A percentile compares a stretch with the other conserved stretches of the same genome.
Evolutionary conservation across 2,329 filamentous ascomycete species (phyloP).

Genomic region (Aspergillus eucalypticola): DNA sequence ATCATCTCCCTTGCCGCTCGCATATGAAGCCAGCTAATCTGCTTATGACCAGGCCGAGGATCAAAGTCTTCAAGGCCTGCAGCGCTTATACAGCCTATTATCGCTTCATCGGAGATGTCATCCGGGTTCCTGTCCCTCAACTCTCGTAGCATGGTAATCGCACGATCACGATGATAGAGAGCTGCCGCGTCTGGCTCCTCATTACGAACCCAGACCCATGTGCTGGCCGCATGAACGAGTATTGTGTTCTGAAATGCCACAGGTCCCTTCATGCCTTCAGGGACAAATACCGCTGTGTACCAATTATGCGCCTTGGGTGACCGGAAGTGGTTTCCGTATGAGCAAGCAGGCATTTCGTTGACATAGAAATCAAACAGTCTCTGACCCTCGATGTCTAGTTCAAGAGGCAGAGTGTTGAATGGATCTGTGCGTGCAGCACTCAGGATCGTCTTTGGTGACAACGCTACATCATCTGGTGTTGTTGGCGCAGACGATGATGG

Average conservation of each 20-base stretch:
- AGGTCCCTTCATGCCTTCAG: slow-evolving; percentile 43
- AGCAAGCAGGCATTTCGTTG: slow-evolving; percentile 43
- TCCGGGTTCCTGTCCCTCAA: slow-evolving; percentile 33
- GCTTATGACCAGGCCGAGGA: slow-evolving; percentile 38
- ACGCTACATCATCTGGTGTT: slow-evolving; percentile 19
- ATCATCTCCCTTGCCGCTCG: slow-evolving; percentile 42
- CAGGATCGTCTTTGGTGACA: slow-evolving; percentile 34
- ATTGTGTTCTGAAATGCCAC: slow-evolving; percentile 43
- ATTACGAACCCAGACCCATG: slow-evolving; percentile 40
- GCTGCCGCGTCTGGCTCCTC: slow-evolving; percentile 32
- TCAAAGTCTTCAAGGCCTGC: slow-evolving; percentile 45
- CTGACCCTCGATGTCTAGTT: slow-evolving; percentile 33
- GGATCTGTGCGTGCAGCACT: slow-evolving; percentile 42
- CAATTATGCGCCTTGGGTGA: slow-evolving; percentile 40
- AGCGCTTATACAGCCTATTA: slow-evolving; percentile 42
- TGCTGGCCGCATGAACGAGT: slow-evolving; percentile 42
- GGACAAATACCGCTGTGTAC: slow-evolving; percentile 42
- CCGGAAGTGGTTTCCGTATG: slow-evolving; percentile 39
- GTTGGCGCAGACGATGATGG: slow-evolving; percentile 19
- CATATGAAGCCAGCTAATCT: slow-evolving; percentile 44
- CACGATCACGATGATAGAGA: slow-evolving; percentile 35
- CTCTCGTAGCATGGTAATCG: slow-evolving; percentile 36
- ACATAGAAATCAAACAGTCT: slow-evolving; percentile 43
- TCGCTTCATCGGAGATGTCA: slow-evolving; percentile 41
- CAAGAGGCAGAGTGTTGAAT: slow-evolving; percentile 39